Evolutionary conservation across 2,329 filamentous ascomycete genomes (phyloP).

Genomic region (Stylonectria norvegica): DNA sequence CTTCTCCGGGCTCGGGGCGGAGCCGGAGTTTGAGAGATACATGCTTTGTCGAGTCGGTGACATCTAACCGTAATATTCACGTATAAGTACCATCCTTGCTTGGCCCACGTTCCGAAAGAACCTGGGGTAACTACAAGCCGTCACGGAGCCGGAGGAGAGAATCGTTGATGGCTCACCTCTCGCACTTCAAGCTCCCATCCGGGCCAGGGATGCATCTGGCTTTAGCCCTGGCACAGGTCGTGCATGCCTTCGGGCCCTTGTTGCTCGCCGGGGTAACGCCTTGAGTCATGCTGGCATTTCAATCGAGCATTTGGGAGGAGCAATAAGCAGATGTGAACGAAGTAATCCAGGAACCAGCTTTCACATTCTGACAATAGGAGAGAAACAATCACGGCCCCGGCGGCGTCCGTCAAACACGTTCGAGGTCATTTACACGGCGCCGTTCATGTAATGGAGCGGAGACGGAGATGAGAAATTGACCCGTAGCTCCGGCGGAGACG

Average conservation of each 20-base stretch:
- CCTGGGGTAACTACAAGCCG: too few relatives aligned
- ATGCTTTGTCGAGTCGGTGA: constrained; percentile 46
- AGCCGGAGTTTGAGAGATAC: constrained; percentile 45
- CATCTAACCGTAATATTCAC: constrained; percentile 35
- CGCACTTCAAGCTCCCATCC: constrained; percentile 40
- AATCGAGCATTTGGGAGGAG: constrained; percentile 9
- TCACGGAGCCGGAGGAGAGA: neutral
- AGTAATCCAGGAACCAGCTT: constrained; percentile 17
- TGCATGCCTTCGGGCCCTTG: constrained; percentile 48
- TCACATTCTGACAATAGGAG: constrained; percentile 14
- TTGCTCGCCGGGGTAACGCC: constrained; percentile 18
- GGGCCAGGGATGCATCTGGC: constrained; percentile 46
- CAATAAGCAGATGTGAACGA: constrained; percentile 16
- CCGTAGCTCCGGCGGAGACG: constrained; percentile 27
- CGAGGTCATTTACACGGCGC: constrained; percentile 13
- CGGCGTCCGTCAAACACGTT: constrained; percentile 15
- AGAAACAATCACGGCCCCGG: constrained; percentile 11
- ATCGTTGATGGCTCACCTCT: constrained; percentile 37
- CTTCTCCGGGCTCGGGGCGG: constrained; percentile 46
- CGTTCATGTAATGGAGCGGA: constrained; percentile 19
- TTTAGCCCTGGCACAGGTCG: constrained; percentile 51
- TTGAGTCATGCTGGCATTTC: constrained; percentile 21
- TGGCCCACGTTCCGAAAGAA: neutral
- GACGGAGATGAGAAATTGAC: constrained; percentile 25
- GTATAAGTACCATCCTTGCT: constrained; percentile 10